A percentile compares a stretch with the other conserved stretches of the same genome.
These are phyloP conservation scores for Fusarium beomiforme DNA, from an alignment of 2,329 filamentous ascomycete species.

Conservation along the genomic window DNA sequence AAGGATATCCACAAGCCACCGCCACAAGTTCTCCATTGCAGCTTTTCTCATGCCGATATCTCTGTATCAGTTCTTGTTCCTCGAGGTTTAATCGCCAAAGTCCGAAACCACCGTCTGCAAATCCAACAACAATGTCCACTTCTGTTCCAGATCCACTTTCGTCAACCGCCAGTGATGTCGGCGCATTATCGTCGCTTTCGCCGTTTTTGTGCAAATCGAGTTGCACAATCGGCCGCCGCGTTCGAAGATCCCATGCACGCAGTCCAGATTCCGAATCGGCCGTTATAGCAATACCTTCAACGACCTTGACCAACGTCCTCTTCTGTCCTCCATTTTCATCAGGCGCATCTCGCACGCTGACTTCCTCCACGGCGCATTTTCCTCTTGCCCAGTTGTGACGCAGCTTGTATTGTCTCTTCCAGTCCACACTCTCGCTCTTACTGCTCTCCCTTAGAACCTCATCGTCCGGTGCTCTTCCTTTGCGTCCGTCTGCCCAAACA, in stretches of 20 bases:
- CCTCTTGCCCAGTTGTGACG: slow-evolving; percentile 92
- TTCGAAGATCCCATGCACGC: slow-evolving; percentile 80
- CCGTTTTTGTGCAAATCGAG: slow-evolving; percentile 45
- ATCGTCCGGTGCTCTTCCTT: slow-evolving; percentile 56
- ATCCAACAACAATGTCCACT: slow-evolving; percentile 74
- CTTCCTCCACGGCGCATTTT: slow-evolving; percentile 81
- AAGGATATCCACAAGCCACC: slow-evolving; percentile 78
- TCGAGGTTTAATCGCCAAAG: slow-evolving; percentile 70
- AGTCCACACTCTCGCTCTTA: slow-evolving; percentile 64
- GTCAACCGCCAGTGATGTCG: slow-evolving; percentile 75
- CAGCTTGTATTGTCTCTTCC: slow-evolving; percentile 90
- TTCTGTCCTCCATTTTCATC: slow-evolving; percentile 47
- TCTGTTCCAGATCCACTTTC: slow-evolving; percentile 55
- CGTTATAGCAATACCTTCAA: slow-evolving; percentile 80
- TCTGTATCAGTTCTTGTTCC: slow-evolving; percentile 54
- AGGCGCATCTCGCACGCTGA: slow-evolving; percentile 64
- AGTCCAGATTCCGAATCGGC: slow-evolving; percentile 76
- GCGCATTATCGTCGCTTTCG: slow-evolving; percentile 46
- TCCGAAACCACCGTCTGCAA: slow-evolving; percentile 75
- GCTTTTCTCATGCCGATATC: slow-evolving; percentile 70
- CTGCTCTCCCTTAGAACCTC: slow-evolving; percentile 1
- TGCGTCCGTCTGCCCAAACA: slow-evolving; percentile 58
- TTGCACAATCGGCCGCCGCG: slow-evolving; percentile 67
- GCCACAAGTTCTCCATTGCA: slow-evolving; percentile 73
- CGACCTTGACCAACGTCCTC: slow-evolving; percentile 80